A percentile compares a stretch with the other conserved stretches of the same genome.
phyloP scores from a whole-genome alignment of 1,284 basidiomycete genomes.

The Mixia osmundae region DNA sequence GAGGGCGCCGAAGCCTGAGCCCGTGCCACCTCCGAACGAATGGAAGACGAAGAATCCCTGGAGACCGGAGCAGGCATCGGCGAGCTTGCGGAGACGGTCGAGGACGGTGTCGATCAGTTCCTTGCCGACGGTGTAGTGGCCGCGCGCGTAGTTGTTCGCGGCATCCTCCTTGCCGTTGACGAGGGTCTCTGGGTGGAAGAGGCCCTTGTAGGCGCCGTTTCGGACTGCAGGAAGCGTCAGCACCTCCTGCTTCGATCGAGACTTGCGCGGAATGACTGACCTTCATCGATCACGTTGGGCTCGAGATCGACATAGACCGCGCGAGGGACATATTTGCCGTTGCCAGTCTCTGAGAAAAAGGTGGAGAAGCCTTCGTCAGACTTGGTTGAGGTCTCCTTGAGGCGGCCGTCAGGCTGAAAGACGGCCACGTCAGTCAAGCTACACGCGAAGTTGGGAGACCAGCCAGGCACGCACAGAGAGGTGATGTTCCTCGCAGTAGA shows the following conservation, averaged over 20 bases:
- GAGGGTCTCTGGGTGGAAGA: slow-evolving; percentile 98
- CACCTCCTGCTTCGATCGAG: background rate
- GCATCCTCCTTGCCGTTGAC: slow-evolving; percentile 99
- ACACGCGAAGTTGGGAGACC: background rate
- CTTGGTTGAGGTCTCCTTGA: slow-evolving; percentile 21
- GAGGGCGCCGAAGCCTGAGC: slow-evolving; percentile 95
- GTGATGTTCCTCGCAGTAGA: slow-evolving; percentile 97
- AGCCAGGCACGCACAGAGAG: slow-evolving; percentile 44
- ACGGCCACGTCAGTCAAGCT: background rate
- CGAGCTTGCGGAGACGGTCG: slow-evolving; percentile 85
- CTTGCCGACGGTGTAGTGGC: slow-evolving; percentile 35
- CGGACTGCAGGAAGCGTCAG: slow-evolving; percentile 75
- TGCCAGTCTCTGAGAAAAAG: slow-evolving; percentile 76
- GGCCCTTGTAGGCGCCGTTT: slow-evolving; percentile 71
- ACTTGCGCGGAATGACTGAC: too few species aligned
- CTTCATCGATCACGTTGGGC: slow-evolving; percentile 20
- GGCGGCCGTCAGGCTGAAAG: slow-evolving; percentile 64
- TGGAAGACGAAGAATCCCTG: slow-evolving; percentile 99
- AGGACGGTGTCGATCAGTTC: slow-evolving; percentile 46
- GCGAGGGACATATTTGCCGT: slow-evolving; percentile 90
- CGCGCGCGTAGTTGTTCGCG: slow-evolving; percentile 97
- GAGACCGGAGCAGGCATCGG: slow-evolving; percentile 91
- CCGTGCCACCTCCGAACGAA: slow-evolving; percentile 97
- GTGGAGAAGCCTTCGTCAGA: slow-evolving; percentile 80
- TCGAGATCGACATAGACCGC: slow-evolving; percentile 55